These are phyloP conservation scores for Pichia scutulata DNA, from an alignment of 805 yeast species.

Conservation along the genomic window DNA sequence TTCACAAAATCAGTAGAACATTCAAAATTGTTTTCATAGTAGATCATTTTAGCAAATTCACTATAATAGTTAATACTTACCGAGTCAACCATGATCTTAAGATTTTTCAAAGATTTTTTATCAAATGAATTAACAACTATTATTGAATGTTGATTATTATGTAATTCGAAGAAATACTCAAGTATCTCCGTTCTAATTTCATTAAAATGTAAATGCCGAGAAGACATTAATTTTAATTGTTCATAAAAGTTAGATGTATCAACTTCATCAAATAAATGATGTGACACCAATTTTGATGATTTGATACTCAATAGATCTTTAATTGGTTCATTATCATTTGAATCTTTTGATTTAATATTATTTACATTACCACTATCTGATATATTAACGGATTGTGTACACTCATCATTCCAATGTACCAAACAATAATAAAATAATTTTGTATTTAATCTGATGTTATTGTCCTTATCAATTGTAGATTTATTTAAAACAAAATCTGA, in stretches of 20 bases:
- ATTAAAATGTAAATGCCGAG: constrained; percentile 18
- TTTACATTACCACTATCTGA: constrained; percentile 17
- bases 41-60: constrained; percentile 7
- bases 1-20: not conserved
- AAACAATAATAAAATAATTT: not conserved
- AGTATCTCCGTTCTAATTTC: constrained; percentile 24
- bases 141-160: not conserved
- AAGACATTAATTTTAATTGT: constrained; percentile 16
- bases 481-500: constrained; percentile 25
- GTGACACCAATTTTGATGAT: constrained; percentile 7
- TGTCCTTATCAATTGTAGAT: not conserved
- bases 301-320: constrained; percentile 24
- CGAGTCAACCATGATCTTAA: constrained; percentile 22
- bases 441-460: not conserved
- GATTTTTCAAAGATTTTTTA: constrained; percentile 14
- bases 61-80: constrained; percentile 20
- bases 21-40: not conserved
- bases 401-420: not conserved
- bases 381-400: constrained; percentile 1
- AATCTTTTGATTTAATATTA: constrained; percentile 7
- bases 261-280: constrained; percentile 12
- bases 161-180: constrained; percentile 17
- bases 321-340: constrained; percentile 19
- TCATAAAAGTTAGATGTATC: constrained; percentile 15
- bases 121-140: not conserved